Evolutionary conservation across 352 stramenopile species (phyloP).

Genomic region (Globisporangium takayamanum): DNA sequence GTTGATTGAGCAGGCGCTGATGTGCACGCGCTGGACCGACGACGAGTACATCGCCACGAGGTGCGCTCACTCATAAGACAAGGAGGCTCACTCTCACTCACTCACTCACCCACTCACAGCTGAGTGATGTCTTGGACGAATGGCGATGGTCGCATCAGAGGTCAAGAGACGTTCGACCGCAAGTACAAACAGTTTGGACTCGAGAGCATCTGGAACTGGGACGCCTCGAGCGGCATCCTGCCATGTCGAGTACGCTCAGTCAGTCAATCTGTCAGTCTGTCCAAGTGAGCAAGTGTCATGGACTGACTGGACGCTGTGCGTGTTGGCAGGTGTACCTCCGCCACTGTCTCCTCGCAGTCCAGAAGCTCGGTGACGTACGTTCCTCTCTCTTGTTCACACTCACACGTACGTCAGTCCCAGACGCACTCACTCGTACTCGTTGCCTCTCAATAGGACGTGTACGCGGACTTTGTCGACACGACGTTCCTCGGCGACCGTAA

Average conservation of each 20-base stretch:
- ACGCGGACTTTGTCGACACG: constrained; percentile 84
- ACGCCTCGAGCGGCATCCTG: constrained; percentile 67
- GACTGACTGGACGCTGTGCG: background rate
- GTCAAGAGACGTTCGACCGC: constrained; percentile 67
- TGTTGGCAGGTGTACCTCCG: constrained; percentile 79
- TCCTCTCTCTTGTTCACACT: background rate
- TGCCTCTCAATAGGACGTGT: constrained; percentile 29
- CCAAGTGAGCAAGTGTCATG: too few species aligned
- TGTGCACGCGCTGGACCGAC: constrained; percentile 86
- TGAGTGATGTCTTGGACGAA: background rate
- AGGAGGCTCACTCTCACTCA: background rate
- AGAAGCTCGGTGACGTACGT: constrained; percentile 59
- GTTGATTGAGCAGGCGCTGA: constrained; percentile 37
- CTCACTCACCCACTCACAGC: background rate
- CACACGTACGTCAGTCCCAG: background rate
- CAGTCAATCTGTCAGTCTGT: background rate
- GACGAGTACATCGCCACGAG: constrained; percentile 69
- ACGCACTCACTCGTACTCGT: background rate
- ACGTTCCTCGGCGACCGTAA: constrained; percentile 87
- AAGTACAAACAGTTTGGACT: constrained; percentile 85
- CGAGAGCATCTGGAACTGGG: constrained; percentile 90
- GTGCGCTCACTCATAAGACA: constrained; percentile 14
- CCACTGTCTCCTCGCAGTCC: constrained; percentile 88
- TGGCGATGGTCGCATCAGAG: constrained; percentile 30
- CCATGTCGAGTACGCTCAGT: constrained; percentile 61